A percentile compares a stretch with the other conserved stretches of the same genome.
Evolutionary conservation across 2,329 filamentous ascomycete genomes (phyloP).

Genomic region (Cadophora sp.): DNA sequence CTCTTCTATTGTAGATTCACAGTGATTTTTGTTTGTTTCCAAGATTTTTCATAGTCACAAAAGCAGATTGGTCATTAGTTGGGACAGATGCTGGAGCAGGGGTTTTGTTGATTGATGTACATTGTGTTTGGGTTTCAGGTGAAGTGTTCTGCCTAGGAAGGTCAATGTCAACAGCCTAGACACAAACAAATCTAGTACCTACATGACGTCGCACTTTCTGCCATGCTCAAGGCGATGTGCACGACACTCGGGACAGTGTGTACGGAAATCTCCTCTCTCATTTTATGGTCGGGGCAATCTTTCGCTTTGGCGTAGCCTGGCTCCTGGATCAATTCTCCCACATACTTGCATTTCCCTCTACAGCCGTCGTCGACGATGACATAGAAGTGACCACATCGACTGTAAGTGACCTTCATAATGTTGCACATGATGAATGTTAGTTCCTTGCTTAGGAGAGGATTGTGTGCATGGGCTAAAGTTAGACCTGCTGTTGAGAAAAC

Average conservation of each 20-base stretch:
- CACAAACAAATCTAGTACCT: not conserved
- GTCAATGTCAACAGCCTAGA: not conserved
- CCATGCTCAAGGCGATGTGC: not conserved
- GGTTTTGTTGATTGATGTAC: not conserved
- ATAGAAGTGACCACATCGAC: not conserved
- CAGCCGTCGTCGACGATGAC: not conserved
- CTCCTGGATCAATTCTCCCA: no score
- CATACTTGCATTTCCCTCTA: no score
- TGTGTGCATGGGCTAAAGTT: not conserved
- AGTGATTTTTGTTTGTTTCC: not conserved
- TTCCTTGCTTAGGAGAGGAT: not conserved
- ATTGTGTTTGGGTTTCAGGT: not conserved
- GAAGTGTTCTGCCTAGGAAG: not conserved
- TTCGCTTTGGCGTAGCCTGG: not conserved
- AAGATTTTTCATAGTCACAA: not conserved
- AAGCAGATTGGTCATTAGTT: not conserved
- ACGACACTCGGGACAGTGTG: not conserved
- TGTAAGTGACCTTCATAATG: not conserved
- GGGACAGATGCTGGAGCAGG: not conserved
- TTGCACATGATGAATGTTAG: not conserved
- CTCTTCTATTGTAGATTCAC: no score
- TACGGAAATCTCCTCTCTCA: not conserved
- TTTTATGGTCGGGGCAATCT: not conserved
- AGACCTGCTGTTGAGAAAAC: not conserved
- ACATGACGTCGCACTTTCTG: not conserved